phyloP scores from a whole-genome alignment of 148 eudicot genomes.

The Amaranthus palmeri region DNA sequence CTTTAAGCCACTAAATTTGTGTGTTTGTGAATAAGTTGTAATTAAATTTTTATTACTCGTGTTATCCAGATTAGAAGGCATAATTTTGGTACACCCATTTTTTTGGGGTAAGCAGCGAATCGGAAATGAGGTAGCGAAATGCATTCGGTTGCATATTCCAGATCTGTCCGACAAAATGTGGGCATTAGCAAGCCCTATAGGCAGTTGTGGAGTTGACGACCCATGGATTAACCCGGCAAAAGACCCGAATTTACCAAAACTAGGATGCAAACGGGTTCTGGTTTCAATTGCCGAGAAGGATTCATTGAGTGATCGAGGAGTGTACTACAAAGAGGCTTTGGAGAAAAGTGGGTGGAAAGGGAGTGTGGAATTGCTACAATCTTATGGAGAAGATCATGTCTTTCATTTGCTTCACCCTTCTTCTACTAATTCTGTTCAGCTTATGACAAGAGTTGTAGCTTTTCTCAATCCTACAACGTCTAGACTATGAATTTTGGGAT shows the following conservation, averaged over 20 bases:
- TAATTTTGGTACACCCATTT: slow-evolving; percentile 9
- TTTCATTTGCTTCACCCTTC: slow-evolving; percentile 23
- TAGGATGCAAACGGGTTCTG: slow-evolving; percentile 26
- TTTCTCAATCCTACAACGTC: neutral
- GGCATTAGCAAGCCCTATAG: neutral
- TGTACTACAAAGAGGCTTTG: slow-evolving; percentile 21
- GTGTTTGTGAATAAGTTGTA: no score
- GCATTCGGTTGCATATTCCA: neutral
- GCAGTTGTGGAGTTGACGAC: slow-evolving; percentile 18
- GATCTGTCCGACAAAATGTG: slow-evolving; percentile 1
- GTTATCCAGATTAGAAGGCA: neutral
- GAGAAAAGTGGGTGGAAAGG: slow-evolving; percentile 30
- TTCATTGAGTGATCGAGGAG: slow-evolving; percentile 23
- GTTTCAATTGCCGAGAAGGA: slow-evolving; percentile 24
- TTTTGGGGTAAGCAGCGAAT: slow-evolving; percentile 8
- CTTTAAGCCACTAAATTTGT: no score
- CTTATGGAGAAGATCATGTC: slow-evolving; percentile 27
- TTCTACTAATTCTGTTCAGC: slow-evolving; percentile 13
- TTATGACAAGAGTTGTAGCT: slow-evolving; percentile 11
- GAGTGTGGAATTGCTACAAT: slow-evolving; percentile 18
- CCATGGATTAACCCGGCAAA: slow-evolving; percentile 28
- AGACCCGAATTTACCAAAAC: slow-evolving; percentile 11
- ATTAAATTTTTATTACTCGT: neutral
- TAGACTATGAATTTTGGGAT: neutral
- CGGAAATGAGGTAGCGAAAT: neutral